Evolutionary conservation across 495 filamentous ascomycete species (phyloP).

Genomic region (Penicillium dipodomyicola): DNA sequence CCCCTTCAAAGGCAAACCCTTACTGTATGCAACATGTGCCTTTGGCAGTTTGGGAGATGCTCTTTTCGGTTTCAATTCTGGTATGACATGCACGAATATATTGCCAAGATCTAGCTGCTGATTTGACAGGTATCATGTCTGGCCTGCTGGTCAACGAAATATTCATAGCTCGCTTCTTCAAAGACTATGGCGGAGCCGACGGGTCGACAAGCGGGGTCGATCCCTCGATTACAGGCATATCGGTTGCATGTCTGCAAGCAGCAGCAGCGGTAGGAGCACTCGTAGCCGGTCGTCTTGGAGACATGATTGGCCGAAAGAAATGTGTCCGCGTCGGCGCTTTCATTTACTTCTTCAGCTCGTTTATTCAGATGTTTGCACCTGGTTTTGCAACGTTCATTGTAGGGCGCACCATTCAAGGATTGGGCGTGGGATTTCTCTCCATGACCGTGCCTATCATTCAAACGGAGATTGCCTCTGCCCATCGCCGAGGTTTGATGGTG

Average conservation of each 20-base stretch:
- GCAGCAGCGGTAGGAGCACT: constrained; percentile 32
- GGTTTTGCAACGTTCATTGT: constrained; percentile 28
- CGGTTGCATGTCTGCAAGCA: constrained; percentile 32
- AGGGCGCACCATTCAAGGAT: constrained; percentile 29
- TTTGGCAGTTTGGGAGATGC: constrained; percentile 34
- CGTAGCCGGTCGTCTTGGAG: constrained; percentile 28
- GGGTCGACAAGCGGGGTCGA: constrained; percentile 22
- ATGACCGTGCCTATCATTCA: constrained; percentile 34
- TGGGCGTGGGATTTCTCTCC: constrained; percentile 30
- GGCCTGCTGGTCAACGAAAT: constrained; percentile 32
- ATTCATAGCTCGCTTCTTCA: constrained; percentile 31
- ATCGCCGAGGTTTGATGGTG: constrained; percentile 31
- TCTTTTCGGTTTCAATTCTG: constrained; percentile 32
- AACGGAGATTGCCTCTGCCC: constrained; percentile 29
- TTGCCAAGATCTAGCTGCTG: constrained; percentile 3
- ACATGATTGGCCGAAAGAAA: constrained; percentile 34
- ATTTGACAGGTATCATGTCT: constrained; percentile 29
- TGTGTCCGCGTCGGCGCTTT: constrained; percentile 33
- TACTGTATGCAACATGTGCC: constrained; percentile 30
- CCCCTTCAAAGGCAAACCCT: constrained; percentile 24
- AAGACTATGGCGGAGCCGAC: constrained; percentile 28
- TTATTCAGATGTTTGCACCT: constrained; percentile 33
- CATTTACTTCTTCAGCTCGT: constrained; percentile 35
- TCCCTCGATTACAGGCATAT: constrained; percentile 35
- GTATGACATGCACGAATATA: constrained; percentile 11